Conservation (phyloP, 1,284 basidiomycete genomes). For the Apiotrichum laibachii region DNA sequence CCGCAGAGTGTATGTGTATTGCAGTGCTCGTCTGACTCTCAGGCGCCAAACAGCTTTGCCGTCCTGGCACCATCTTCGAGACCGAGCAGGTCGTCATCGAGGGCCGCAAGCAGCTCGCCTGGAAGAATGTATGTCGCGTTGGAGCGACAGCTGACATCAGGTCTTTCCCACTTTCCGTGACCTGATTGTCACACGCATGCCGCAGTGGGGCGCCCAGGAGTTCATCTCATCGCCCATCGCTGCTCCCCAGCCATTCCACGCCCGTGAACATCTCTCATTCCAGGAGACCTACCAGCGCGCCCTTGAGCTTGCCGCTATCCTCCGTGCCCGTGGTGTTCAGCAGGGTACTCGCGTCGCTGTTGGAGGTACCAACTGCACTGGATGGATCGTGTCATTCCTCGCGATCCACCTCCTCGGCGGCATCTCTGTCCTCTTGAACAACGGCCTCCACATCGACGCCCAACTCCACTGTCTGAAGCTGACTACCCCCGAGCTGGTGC, state of each 20-base stretch:
- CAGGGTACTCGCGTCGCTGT: constrained; percentile 37
- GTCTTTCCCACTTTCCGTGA: constrained; percentile 1
- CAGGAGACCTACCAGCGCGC: constrained; percentile 27
- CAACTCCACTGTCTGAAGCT: constrained; percentile 35
- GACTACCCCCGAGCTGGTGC: constrained; percentile 28
- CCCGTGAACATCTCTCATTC: constrained; percentile 30
- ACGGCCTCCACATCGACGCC: constrained; percentile 28
- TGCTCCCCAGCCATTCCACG: constrained; percentile 12
- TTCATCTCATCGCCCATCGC: constrained; percentile 39
- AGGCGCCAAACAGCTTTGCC: constrained; percentile 25
- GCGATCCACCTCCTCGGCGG: constrained; percentile 44
- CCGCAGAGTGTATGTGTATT: not conserved
- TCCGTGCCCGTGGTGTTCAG: constrained; percentile 32
- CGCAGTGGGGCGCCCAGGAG: constrained; percentile 23
- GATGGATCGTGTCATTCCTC: constrained; percentile 40
- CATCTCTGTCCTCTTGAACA: constrained; percentile 39
- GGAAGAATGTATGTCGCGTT: constrained; percentile 36
- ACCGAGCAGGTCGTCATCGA: constrained; percentile 28
- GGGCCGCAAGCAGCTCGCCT: constrained; percentile 29
- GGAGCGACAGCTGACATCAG: not conserved
- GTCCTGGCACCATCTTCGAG: constrained; percentile 36
- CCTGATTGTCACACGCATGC: constrained; percentile 9
- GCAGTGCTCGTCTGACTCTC: not conserved
- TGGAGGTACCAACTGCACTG: constrained; percentile 38
- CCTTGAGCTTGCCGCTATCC: constrained; percentile 30